Evolutionary conservation across 2,329 filamentous ascomycete genomes (phyloP).

Genomic region (Exophiala sideris): DNA sequence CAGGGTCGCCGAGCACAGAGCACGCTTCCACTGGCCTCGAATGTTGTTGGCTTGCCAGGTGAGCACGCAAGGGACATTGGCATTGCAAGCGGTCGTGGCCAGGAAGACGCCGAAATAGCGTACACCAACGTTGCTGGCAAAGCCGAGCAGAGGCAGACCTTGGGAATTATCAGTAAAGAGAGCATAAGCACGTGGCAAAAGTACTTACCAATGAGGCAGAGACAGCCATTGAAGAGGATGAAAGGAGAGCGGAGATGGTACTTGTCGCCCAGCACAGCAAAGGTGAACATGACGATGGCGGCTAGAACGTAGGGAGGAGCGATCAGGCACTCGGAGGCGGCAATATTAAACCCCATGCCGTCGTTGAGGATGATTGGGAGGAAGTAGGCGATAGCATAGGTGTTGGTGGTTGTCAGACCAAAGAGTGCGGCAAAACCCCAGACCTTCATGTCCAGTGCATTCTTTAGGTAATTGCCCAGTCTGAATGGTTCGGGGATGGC

Average conservation of each 20-base stretch:
- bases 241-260: constrained; percentile 66
- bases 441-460: constrained; percentile 51
- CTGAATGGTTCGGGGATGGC: constrained; percentile 49
- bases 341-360: constrained; percentile 64
- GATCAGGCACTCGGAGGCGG: constrained; percentile 65
- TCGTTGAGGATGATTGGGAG: constrained; percentile 67
- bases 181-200: background rate
- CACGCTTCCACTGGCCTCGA: constrained; percentile 83
- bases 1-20: constrained; percentile 41
- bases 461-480: constrained; percentile 46
- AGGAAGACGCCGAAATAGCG: constrained; percentile 75
- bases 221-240: constrained; percentile 61
- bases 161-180: background rate
- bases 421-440: constrained; percentile 56
- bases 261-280: constrained; percentile 69
- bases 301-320: constrained; percentile 68
- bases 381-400: constrained; percentile 76
- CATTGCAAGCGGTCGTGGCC: constrained; percentile 71
- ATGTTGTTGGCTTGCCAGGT: constrained; percentile 86
- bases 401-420: constrained; percentile 60
- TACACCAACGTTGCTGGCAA: constrained; percentile 52
- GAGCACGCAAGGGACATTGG: constrained; percentile 71
- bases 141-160: constrained; percentile 71
- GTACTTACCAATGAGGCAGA: constrained; percentile 21
- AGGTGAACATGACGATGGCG: constrained; percentile 61